Base-by-base conservation (phyloP, 2,329 filamentous ascomycete species). In the Exophiala aquamarina region DNA sequence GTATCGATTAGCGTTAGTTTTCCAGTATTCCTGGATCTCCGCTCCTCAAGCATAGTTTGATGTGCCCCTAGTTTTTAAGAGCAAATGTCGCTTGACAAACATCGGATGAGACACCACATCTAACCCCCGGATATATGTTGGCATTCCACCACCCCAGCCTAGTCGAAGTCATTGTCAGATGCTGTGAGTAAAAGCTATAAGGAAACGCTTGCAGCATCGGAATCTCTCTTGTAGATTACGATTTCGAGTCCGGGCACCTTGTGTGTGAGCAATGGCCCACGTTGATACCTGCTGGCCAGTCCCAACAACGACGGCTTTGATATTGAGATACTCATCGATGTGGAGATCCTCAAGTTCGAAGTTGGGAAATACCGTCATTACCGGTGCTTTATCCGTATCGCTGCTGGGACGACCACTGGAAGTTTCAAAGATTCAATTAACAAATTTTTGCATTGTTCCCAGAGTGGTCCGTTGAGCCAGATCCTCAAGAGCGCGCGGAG, bases 21-120 rank as follows among this genome's bases (percentile, higher is more conserved):
- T 75, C 82, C 83, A 83, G 61, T 89, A 89, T 11, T 78, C 73
- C 7, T 74, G 68, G 49, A 89, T 89, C 63, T 89, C 86, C 3
- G 69, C 62, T 0, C 84, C 84, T 32, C 79, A 78, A 0, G 84
- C 78, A 58, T 86, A 89, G 47, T 82, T 73, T 56, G 86, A 81
- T 0, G 75, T 75, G 85, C 85, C 89, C 54, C 85, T 73, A 0
- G 75, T 78, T 47, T 87, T 88, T 1, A 83, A n/a, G 82, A 4
- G 73, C 71, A 61, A 87, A 88, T 0, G 79, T 81, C 4, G 78
- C 77, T 60, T 87, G 84, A 56, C 88, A 89, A 15, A 83, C 82
- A 61, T 86, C 81, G 1, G 82, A 78, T 0, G 83, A 82, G 13
- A 87, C 78, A 61, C 87, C 83, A 55, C 84, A 87, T 32, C 81